Evolutionary conservation across 164 flowering plant genomes (phyloP).

Genomic region (Piper longum): DNA sequence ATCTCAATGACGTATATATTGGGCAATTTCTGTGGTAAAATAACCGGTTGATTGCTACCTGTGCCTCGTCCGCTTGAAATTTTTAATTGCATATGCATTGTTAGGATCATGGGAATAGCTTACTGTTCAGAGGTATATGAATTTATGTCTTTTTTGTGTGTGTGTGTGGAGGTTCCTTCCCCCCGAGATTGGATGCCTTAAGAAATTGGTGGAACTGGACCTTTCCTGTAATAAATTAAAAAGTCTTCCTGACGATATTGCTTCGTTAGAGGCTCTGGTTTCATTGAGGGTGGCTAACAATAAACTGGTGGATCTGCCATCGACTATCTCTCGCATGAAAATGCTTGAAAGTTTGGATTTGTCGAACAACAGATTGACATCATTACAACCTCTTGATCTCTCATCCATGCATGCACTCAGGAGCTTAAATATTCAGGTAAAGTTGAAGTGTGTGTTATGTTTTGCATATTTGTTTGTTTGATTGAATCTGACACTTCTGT

Average conservation of each 20-base stretch:
- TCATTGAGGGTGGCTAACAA: constrained; percentile 69
- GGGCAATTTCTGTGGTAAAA: too few species aligned
- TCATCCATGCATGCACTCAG: constrained; percentile 52
- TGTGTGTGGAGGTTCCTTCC: constrained; percentile 65
- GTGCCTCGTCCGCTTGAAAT: too few species aligned
- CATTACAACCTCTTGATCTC: constrained; percentile 59
- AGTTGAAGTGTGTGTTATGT: neutral
- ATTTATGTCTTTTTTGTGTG: neutral
- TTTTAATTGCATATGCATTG: too few species aligned
- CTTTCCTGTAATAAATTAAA: constrained; percentile 86
- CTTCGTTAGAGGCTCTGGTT: constrained; percentile 41
- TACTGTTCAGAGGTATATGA: neutral
- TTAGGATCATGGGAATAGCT: too few species aligned
- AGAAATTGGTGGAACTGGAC: constrained; percentile 64
- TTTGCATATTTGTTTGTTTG: neutral
- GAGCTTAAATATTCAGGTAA: constrained; percentile 76
- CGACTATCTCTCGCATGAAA: constrained; percentile 37
- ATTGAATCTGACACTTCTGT: neutral
- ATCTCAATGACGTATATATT: too few species aligned
- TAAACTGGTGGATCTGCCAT: constrained; percentile 65
- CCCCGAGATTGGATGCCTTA: constrained; percentile 69
- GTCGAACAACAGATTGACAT: constrained; percentile 73
- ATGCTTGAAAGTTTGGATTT: constrained; percentile 70
- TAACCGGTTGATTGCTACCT: too few species aligned
- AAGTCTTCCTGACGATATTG: constrained; percentile 63